Conservation (phyloP, 306 rosid genomes). For the Castanea mollissima region DNA sequence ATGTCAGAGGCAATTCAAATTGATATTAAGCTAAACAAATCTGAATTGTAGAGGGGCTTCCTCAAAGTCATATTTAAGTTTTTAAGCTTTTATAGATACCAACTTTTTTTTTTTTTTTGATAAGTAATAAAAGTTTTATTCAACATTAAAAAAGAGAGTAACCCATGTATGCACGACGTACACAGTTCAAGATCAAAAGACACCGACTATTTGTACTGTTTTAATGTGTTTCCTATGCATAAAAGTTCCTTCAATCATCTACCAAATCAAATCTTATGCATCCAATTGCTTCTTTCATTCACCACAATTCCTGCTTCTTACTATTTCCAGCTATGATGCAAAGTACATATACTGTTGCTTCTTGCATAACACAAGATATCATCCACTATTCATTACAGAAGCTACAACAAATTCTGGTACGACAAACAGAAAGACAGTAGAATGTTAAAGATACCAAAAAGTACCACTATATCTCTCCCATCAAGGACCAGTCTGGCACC, state of each 20-base stretch:
- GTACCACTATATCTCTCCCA: constrained; percentile 84
- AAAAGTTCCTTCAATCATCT: neutral
- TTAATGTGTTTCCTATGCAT: neutral
- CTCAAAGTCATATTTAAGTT: neutral
- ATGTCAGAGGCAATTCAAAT: neutral
- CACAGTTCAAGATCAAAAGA: too few species aligned
- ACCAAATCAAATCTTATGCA: neutral
- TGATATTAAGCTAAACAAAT: neutral
- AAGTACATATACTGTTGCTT: neutral
- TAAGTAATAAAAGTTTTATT: too few species aligned
- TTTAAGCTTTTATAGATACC: neutral
- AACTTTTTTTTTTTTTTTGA: too few species aligned
- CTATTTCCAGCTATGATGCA: neutral
- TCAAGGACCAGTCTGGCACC: constrained; percentile 82
- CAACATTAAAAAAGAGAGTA: too few species aligned
- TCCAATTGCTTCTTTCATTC: neutral
- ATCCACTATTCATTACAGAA: neutral
- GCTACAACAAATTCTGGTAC: neutral
- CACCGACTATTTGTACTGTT: neutral
- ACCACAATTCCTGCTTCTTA: neutral
- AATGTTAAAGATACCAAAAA: constrained; percentile 11
- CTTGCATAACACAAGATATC: neutral
- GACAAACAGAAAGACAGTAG: neutral
- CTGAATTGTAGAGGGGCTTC: neutral
- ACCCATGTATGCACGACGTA: too few species aligned